These are phyloP conservation scores for Talaromyces sp. DNA, from an alignment of 2,329 filamentous ascomycete genomes.

Conservation along the genomic window DNA sequence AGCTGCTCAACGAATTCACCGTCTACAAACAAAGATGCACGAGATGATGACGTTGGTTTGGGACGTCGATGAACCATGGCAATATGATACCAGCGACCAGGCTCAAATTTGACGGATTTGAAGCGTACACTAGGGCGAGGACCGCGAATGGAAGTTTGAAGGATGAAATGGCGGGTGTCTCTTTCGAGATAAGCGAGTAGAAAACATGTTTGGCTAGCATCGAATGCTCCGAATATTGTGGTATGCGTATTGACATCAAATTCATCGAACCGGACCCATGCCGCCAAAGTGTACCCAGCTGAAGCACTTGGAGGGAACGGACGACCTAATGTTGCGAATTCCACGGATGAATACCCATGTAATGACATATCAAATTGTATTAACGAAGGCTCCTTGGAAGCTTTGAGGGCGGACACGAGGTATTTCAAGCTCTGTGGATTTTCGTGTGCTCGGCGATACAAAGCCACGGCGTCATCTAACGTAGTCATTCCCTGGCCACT, in stretches of 20 bases:
- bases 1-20: conserved; percentile 93
- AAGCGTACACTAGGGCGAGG: conserved; percentile 88
- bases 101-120: conserved; percentile 76
- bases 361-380: conserved; percentile 93
- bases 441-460: conserved; percentile 62
- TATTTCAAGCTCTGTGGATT: conserved; percentile 66
- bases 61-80: conserved; percentile 81
- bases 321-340: conserved; percentile 81
- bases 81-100: conserved; percentile 89
- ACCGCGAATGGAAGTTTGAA: conserved; percentile 91
- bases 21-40: conserved; percentile 86
- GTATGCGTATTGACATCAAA: conserved; percentile 87
- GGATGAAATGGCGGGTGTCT: conserved; percentile 89
- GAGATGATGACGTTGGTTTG: conserved; percentile 73
- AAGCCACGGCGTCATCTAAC: conserved; percentile 79
- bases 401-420: conserved; percentile 71
- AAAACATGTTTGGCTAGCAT: conserved; percentile 89
- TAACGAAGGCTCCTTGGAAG: conserved; percentile 76
- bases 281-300: conserved; percentile 83
- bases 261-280: conserved; percentile 85
- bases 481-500: conserved; percentile 78
- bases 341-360: conserved; percentile 85
- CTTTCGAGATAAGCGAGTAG: conserved; percentile 90
- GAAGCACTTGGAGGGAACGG: conserved; percentile 79
- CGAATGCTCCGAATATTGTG: conserved; percentile 93